Conservation (phyloP, 768 basidiomycete genomes). For the Astraeus odoratus region DNA sequence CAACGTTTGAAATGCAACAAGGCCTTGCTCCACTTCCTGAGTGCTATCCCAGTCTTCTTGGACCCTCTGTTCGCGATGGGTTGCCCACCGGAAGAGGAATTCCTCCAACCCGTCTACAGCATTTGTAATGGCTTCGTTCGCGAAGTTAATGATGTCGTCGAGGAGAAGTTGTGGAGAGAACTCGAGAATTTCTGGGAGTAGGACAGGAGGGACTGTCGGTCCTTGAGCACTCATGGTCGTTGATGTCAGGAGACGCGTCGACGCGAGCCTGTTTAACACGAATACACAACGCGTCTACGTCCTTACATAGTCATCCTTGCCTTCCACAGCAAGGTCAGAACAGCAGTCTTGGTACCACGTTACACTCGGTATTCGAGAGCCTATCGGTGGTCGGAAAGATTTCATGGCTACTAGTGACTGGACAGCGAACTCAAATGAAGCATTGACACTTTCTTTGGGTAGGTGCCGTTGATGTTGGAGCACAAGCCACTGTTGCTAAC, state of each 20-base stretch:
- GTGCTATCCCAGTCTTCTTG: conserved; percentile 49
- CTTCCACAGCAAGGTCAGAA: neutral
- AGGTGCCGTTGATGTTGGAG: conserved; percentile 4
- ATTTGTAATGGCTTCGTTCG: conserved; percentile 71
- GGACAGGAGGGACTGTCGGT: conserved; percentile 36
- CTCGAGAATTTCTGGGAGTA: conserved; percentile 69
- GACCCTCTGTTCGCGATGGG: conserved; percentile 47
- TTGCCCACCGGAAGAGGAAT: conserved; percentile 68
- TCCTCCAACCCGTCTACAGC: conserved; percentile 76
- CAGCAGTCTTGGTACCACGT: too few species aligned
- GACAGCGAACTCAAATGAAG: conserved; percentile 76
- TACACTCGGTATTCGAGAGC: too few species aligned
- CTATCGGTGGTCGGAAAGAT: neutral
- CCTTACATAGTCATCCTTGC: neutral
- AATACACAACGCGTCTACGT: conserved; percentile 22
- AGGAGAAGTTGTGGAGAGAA: conserved; percentile 81
- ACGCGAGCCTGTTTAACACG: conserved; percentile 9
- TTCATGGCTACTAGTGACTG: conserved; percentile 41
- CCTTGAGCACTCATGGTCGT: conserved; percentile 22
- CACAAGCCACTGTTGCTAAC: neutral
- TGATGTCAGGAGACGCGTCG: neutral
- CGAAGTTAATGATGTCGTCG: conserved; percentile 81
- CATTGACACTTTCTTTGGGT: conserved; percentile 73
- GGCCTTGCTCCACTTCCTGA: conserved; percentile 70
- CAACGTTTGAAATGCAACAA: conserved; percentile 83